Evolutionary conservation across 2,329 filamentous ascomycete genomes (phyloP), one percentile per base, ranked within the genome.

Genomic region (Sporothrix variecibatus): DNA sequence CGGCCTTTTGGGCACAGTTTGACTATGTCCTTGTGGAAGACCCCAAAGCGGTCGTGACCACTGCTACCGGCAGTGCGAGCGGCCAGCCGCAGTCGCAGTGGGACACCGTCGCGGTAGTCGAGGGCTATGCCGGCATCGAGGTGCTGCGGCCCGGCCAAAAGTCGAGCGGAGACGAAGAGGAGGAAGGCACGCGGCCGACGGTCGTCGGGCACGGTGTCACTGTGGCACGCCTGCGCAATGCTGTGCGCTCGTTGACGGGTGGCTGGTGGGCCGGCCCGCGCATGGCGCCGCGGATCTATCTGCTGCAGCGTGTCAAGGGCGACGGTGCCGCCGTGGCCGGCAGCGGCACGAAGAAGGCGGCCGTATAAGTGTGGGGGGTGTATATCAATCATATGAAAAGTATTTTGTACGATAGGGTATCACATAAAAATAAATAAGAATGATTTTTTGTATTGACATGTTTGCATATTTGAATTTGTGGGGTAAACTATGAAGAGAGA

Each of bases 191-290:
- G 62, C 1, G 67, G 17, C 5, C 34, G 20, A 40, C 12, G 5
- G 78, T 87, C 2, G 81, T 89, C 0, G 88, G 88, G 1, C 82
- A 82, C 46, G 88, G 85, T 0, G 81, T 80, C 46, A 67, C 80
- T 0, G 79, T 88, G 20, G 82, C 79, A 40, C 77, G 76, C 34
- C 71, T 86, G 46, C 84, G 85, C 74, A 80, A 84, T 5, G 67
- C 75, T 1, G 84, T 88, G 7, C 85, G 86, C 75, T 76, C 75
- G 34, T 75, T 82, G 5, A 90, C 88, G 0, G 86, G 89, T 1
- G 90, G 90, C 0, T 91, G 89, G 87, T 92, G 90, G 90, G 77
- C 89, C 77, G 90, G 90, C 0, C 90, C 89, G 31, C 84, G 85
- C 76, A 90, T 91, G 88, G 84, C 84, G 76, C 88, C 88, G 6